A percentile compares a stretch with the other conserved stretches of the same genome.
phyloP scores from a whole-genome alignment of 305 asterid species.

The Fraxinus sp. region DNA sequence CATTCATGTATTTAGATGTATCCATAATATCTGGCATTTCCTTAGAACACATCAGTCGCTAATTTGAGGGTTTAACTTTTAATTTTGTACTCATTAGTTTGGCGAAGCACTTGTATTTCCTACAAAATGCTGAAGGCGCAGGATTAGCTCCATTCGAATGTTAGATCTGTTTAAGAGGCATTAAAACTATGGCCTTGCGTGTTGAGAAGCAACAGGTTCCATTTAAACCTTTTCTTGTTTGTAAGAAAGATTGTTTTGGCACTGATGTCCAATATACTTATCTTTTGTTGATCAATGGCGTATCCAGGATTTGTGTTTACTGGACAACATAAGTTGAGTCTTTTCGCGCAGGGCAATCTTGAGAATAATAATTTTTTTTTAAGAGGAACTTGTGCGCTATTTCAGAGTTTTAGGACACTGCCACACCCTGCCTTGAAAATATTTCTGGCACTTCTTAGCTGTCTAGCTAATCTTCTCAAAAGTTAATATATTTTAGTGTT shows the following conservation, averaged over 20 bases:
- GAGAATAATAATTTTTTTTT: background rate
- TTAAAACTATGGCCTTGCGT: constrained; percentile 82
- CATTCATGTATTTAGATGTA: background rate
- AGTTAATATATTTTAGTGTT: background rate
- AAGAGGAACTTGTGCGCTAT: background rate
- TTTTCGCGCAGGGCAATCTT: background rate
- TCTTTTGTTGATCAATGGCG: background rate
- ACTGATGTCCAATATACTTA: background rate
- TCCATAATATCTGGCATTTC: background rate
- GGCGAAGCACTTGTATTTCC: constrained; percentile 67
- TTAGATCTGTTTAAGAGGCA: constrained; percentile 90
- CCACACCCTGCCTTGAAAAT: background rate
- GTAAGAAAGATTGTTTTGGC: background rate
- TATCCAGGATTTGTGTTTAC: background rate
- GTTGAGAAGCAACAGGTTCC: constrained; percentile 86
- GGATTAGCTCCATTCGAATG: constrained; percentile 94
- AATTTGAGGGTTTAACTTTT: background rate
- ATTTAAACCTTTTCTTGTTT: background rate
- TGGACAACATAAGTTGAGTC: background rate
- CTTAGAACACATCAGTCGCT: constrained; percentile 2
- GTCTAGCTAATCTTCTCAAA: background rate
- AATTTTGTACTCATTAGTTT: constrained; percentile 43
- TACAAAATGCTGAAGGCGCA: constrained; percentile 92
- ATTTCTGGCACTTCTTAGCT: background rate
- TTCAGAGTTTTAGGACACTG: background rate